Evolutionary conservation across 202 grass and related monocot species (phyloP).

Genomic region (Bolboschoenoplectus hybrid): DNA sequence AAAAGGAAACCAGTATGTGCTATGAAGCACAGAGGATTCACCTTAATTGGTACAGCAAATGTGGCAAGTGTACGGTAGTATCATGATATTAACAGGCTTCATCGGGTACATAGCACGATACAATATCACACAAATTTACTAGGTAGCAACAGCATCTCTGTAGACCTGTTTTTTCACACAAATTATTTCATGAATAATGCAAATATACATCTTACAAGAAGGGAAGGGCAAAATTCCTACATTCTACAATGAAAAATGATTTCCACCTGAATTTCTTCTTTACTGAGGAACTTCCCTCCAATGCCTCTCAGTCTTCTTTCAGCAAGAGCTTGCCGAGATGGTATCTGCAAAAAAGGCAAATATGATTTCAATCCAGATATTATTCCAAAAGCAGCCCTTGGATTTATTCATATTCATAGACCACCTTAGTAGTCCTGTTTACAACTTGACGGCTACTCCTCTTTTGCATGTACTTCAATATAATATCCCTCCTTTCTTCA

Average conservation of each 20-base stretch:
- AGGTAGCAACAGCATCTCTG: background rate
- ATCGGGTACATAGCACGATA: background rate
- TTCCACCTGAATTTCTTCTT: constrained; percentile 72
- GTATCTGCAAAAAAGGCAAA: constrained; percentile 49
- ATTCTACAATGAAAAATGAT: constrained; percentile 15
- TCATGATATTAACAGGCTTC: background rate
- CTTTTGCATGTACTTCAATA: constrained; percentile 96
- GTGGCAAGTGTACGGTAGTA: background rate
- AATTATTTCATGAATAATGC: constrained; percentile 32
- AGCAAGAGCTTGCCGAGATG: constrained; percentile 78
- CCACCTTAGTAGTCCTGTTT: constrained; percentile 70
- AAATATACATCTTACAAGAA: constrained; percentile 9
- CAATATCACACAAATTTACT: background rate
- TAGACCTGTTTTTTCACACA: background rate
- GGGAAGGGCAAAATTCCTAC: background rate
- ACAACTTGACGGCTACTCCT: constrained; percentile 69
- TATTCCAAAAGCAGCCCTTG: background rate
- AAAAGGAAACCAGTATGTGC: background rate
- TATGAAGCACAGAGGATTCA: background rate
- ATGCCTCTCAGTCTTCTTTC: constrained; percentile 72
- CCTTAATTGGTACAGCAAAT: background rate
- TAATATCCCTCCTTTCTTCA: constrained; percentile 93
- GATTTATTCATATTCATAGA: constrained; percentile 13
- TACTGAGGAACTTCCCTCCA: constrained; percentile 85
- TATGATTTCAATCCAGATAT: constrained; percentile 19